Evolutionary conservation across 768 basidiomycete genomes (phyloP).

Genomic region (Suillus bovinus): DNA sequence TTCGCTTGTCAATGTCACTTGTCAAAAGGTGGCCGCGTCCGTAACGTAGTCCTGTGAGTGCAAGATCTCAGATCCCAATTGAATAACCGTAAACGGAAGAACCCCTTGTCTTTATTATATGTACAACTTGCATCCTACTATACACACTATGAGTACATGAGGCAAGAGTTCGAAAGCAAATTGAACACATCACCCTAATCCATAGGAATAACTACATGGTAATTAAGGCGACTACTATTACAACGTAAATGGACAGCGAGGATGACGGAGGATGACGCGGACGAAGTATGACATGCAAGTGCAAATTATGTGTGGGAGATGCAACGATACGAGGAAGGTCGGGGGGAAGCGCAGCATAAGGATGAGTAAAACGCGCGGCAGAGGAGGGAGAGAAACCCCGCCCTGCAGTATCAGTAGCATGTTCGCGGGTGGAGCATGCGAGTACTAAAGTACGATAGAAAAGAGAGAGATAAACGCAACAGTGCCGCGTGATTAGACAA

Average conservation of each 20-base stretch:
- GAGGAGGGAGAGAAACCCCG: not conserved
- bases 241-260: slow-evolving; percentile 34
- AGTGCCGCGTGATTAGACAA: slow-evolving; percentile 7
- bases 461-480: slow-evolving; percentile 20
- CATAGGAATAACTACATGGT: slow-evolving; percentile 18
- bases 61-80: no score
- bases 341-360: slow-evolving; percentile 4
- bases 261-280: slow-evolving; percentile 9
- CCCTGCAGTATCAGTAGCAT: slow-evolving; percentile 6
- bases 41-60: no score
- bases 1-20: no score
- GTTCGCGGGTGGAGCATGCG: slow-evolving; percentile 9
- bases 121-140: not conserved
- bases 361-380: not conserved
- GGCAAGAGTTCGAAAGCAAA: not conserved
- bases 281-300: slow-evolving; percentile 7
- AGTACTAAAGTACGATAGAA: slow-evolving; percentile 21
- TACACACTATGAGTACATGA: slow-evolving; percentile 1
- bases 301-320: slow-evolving; percentile 11
- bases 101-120: not conserved
- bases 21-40: no score
- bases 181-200: slow-evolving; percentile 10
- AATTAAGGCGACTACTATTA: slow-evolving; percentile 31
- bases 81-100: no score
- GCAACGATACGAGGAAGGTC: slow-evolving; percentile 6